Base-by-base conservation (phyloP, 495 filamentous ascomycete species). In the Podospora conica region DNA sequence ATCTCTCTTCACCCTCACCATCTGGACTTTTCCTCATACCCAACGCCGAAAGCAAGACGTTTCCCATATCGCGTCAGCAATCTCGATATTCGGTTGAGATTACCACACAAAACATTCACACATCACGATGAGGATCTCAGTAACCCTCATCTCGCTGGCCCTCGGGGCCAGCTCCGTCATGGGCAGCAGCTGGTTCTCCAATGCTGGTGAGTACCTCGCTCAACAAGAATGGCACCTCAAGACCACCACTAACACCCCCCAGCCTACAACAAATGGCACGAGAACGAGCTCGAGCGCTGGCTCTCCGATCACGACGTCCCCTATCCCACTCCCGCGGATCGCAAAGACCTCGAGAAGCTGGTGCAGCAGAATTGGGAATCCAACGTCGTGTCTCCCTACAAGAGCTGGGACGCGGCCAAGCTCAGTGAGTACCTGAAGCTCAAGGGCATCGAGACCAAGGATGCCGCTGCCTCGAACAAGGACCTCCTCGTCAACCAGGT, bases 211-310 rank as follows among this genome's bases (percentile, higher is more conserved):
- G 88, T 85, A 29, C 25, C 24, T n/a, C n/a, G n/a, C n/a, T n/a
- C n/a, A n/a, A n/a, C n/a, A n/a, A n/a, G n/a, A n/a, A n/a, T n/a
- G n/a, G n/a, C 18, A 4, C 20, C 22, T 21, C 12, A 7, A 3
- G 15, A 9, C 8, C 10, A 24, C 1, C 6, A 29, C 2, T 48
- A 56, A 59, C 33, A 31, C 4, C 5, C 15, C 24, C 55, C 56
- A 28, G 95, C 88, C 7, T 98, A 98, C 84, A 97, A 97, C 81
- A 97, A 94, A 75, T 98, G 95, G 95, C 94, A 98, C 75, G 88
- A 97, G 80, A 96, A 91, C 8, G 95, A 98, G 82, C 85, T 98
- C 11, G 94, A 98, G 81, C 85, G 95, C 71, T 98, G 95, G 95
- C 89, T 98, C 65, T 91, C 90, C 24, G 95, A 98, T 71, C 87